phyloP scores from a whole-genome alignment of 208 protist genomes.

The Angomonas deanei region DNA sequence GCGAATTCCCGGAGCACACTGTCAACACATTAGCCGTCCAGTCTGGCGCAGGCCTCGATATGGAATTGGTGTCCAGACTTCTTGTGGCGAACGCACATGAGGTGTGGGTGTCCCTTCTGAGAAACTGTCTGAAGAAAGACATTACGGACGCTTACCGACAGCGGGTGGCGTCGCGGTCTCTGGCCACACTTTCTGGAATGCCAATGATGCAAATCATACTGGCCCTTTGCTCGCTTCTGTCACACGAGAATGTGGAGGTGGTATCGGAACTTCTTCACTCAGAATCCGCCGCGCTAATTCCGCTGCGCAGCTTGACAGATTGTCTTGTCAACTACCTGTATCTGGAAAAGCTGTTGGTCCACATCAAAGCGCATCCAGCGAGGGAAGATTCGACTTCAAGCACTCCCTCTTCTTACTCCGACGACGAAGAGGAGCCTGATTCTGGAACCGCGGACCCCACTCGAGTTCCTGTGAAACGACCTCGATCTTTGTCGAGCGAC shows the following conservation, averaged over 20 bases:
- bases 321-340: too few relatives aligned
- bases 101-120: conserved; percentile 32
- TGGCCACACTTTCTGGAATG: conserved; percentile 25
- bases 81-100: conserved; percentile 35
- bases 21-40: conserved; percentile 40
- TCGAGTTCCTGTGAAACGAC: not conserved
- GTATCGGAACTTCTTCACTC: conserved; percentile 49
- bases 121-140: conserved; percentile 32
- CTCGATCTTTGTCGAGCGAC: not conserved
- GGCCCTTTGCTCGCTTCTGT: conserved; percentile 31
- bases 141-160: conserved; percentile 20
- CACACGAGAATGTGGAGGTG: conserved; percentile 23
- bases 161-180: conserved; percentile 6
- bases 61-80: conserved; percentile 22
- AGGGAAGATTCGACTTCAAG: too few relatives aligned
- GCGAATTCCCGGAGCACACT: conserved; percentile 24
- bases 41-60: conserved; percentile 29
- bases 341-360: too few relatives aligned
- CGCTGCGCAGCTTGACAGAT: too few relatives aligned
- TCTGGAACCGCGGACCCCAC: too few relatives aligned
- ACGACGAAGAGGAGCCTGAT: too few relatives aligned
- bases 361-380: too few relatives aligned
- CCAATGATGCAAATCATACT: conserved; percentile 59
- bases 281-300: not conserved
- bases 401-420: too few relatives aligned